Conservation (phyloP, 306 rosid genomes). For the Cicer chorassanicum region DNA sequence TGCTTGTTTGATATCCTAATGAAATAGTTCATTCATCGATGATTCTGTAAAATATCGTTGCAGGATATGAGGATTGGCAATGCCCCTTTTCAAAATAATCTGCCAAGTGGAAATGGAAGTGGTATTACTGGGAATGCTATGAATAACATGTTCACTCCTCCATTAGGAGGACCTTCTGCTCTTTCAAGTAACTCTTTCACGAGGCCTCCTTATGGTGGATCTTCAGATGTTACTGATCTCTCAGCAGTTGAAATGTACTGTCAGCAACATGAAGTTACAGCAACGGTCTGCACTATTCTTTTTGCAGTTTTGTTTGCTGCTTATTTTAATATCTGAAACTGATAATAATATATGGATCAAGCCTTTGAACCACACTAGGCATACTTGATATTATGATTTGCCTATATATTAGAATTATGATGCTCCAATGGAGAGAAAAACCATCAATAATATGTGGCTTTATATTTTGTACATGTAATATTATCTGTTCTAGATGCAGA, state of each 20-base stretch:
- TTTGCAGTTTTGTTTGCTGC: background rate
- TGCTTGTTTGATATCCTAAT: conserved; percentile 20
- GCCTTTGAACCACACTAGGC: conserved; percentile 9
- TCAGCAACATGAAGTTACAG: conserved; percentile 92
- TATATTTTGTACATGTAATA: background rate
- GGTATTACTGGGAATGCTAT: conserved; percentile 64
- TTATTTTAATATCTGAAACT: conserved; percentile 17
- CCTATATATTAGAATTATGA: conserved; percentile 11
- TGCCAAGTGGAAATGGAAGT: conserved; percentile 66
- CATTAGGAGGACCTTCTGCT: conserved; percentile 65
- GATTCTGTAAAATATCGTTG: conserved; percentile 37
- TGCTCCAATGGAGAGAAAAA: conserved; percentile 13
- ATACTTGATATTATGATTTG: conserved; percentile 22
- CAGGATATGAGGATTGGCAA: conserved; percentile 75
- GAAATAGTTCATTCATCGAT: conserved; percentile 6
- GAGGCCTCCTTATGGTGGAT: conserved; percentile 67
- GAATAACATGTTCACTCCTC: conserved; percentile 65
- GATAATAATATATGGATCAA: conserved; percentile 27
- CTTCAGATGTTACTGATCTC: conserved; percentile 64
- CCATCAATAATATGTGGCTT: background rate
- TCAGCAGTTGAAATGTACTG: conserved; percentile 84
- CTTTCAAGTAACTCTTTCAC: conserved; percentile 58
- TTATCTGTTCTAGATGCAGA: background rate
- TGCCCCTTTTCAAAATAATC: conserved; percentile 63
- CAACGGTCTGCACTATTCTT: conserved; percentile 67